Conservation (phyloP, 495 filamentous ascomycete genomes). For the Aspergillus avenaceus region DNA sequence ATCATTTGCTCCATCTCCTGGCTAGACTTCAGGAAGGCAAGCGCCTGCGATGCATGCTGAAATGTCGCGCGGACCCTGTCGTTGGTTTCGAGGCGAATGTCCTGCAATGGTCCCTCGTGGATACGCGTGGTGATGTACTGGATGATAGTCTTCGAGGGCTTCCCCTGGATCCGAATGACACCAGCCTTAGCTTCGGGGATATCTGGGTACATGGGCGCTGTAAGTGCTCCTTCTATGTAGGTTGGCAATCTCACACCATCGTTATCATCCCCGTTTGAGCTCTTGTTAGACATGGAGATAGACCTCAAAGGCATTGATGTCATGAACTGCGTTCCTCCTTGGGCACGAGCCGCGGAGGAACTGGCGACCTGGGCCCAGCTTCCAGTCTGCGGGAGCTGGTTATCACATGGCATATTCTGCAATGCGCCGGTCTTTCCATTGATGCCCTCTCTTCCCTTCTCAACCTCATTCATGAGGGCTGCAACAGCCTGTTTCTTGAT, state of each 20-base stretch:
- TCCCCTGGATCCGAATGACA: constrained; percentile 22
- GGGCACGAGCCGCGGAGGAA: constrained; percentile 3
- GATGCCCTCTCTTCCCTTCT: constrained; percentile 8
- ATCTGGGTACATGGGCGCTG: constrained; percentile 2
- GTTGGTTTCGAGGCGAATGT: constrained; percentile 22
- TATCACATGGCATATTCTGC: constrained; percentile 2
- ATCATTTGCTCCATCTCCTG: constrained; percentile 18
- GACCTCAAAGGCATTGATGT: constrained; percentile 11
- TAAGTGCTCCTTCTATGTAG: background rate
- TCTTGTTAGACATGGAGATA: constrained; percentile 13
- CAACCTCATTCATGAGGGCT: constrained; percentile 11
- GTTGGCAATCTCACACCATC: background rate
- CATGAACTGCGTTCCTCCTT: constrained; percentile 13
- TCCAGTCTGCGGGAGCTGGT: constrained; percentile 4
- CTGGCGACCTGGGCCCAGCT: constrained; percentile 23
- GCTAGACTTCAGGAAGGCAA: constrained; percentile 26
- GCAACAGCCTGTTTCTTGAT: constrained; percentile 12
- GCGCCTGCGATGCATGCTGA: constrained; percentile 25
- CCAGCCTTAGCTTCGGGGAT: constrained; percentile 23
- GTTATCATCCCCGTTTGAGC: constrained; percentile 15
- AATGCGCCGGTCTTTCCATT: background rate
- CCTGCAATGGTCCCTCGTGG: constrained; percentile 29
- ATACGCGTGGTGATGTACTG: constrained; percentile 25
- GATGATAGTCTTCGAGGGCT: constrained; percentile 13
- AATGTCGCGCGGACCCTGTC: constrained; percentile 22